A percentile compares a stretch with the other conserved stretches of the same genome.
phyloP scores from a whole-genome alignment of 805 yeast genomes.

The Candida silvatica region DNA sequence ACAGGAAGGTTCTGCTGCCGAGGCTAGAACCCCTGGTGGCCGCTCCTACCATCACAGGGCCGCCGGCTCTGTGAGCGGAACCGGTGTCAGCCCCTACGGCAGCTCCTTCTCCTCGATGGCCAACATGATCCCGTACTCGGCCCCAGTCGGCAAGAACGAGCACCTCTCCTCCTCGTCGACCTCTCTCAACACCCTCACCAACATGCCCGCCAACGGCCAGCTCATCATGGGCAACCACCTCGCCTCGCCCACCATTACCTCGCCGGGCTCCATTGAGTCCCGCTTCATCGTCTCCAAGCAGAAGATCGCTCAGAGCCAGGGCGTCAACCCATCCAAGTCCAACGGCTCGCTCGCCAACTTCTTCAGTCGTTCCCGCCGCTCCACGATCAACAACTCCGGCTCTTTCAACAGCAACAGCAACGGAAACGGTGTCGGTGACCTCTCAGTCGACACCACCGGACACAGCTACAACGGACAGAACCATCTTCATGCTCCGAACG shows the following conservation, averaged over 20 bases:
- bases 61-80: conserved; percentile 4
- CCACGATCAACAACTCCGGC: too few relatives aligned
- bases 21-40: conserved; percentile 1
- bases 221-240: conserved; percentile 54
- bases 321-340: conserved; percentile 19
- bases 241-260: conserved; percentile 55
- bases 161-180: conserved; percentile 8
- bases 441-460: neutral
- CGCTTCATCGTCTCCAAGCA: conserved; percentile 80
- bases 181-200: conserved; percentile 12
- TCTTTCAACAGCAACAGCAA: conserved; percentile 15
- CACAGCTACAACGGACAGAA: too few relatives aligned
- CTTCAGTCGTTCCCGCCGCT: conserved; percentile 37
- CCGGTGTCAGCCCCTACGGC: conserved; percentile 7
- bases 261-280: conserved; percentile 60
- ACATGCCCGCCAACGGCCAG: conserved; percentile 50
- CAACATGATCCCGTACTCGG: conserved; percentile 59
- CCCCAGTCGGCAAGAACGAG: conserved; percentile 50
- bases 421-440: neutral
- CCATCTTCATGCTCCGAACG: neutral
- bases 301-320: conserved; percentile 37
- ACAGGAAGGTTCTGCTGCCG: neutral
- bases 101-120: conserved; percentile 36
- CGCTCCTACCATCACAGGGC: neutral
- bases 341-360: conserved; percentile 42